Evolutionary conservation across 1,139 yeast species (phyloP), one percentile per base, ranked within the genome.

Genomic region (Suhomyces kunorum): DNA sequence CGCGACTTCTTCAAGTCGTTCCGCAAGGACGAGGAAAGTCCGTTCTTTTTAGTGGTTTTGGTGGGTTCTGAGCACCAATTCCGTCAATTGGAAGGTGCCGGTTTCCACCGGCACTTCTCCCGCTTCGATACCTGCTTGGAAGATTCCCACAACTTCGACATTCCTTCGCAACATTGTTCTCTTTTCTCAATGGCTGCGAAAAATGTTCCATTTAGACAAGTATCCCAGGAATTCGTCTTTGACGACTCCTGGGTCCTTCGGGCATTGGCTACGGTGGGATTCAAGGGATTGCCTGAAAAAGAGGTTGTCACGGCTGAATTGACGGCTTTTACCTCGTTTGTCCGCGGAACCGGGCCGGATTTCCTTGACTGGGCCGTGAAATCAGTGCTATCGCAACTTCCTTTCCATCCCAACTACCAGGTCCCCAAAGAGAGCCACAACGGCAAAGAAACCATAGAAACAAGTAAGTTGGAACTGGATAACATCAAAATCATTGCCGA

Each of bases 221-320:
- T 52, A 2, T 53, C 49, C 12, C 43, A 48, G 3, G 48, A 48
- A 17, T 62, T 54, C 36, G 47, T 46, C 14, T 39, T 69, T 4
- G 51, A 48, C 26, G 47, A 45, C 1, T 40, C 45, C 2, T 42
- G 55, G 1, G 33, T 59, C 26, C 42, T 49, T 28, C 46, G 74
- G 28, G 56, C 56, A 2, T 35, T 78, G 3, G 81, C 79, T 0
- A 71, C 81, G 0, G 52, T 68, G 1, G 83, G 77, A 0, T 51
- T 68, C 27, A 31, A 31, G 8, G 27, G 15, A 14, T 2, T 81
- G 76, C 0, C 29, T 2, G 26, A 15, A 7, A 14, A 11, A 22
- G 11, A 12, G 23, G n/a, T 3, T 3, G 25, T 17, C 8, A 31
- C 34, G 12, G 26, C 27, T 9, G 34, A 31, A 15, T 20, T 31